A percentile compares a stretch with the other conserved stretches of the same genome.
phyloP scores from a whole-genome alignment of 257 asterid genomes.

The Rubia yunnanensis region DNA sequence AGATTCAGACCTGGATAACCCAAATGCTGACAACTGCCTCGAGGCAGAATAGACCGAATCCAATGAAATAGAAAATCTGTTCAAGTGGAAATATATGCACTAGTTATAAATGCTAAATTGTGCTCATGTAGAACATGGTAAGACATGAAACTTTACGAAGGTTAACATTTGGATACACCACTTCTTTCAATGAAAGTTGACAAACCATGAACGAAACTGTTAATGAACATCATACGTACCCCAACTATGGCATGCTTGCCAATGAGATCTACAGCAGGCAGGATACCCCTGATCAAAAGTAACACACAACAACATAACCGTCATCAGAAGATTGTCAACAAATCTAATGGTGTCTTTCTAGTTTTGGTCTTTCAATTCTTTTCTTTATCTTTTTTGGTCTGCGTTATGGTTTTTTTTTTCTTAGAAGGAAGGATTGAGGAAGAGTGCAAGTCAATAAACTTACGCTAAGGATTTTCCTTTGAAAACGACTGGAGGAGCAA shows the following conservation, averaged over 20 bases:
- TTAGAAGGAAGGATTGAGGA: neutral
- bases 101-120: neutral
- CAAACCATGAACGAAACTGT: too few species aligned
- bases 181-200: neutral
- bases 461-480: constrained; percentile 93
- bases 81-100: constrained; percentile 5
- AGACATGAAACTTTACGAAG: neutral
- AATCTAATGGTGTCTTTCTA: neutral
- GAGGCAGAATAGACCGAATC: constrained; percentile 83
- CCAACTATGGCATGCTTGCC: constrained; percentile 71
- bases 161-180: too few species aligned
- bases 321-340: constrained; percentile 21
- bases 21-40: constrained; percentile 87
- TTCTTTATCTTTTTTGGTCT: neutral
- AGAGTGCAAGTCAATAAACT: constrained; percentile 17
- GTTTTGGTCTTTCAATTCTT: neutral
- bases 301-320: constrained; percentile 11
- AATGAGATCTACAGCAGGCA: constrained; percentile 87
- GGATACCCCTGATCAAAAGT: constrained; percentile 66
- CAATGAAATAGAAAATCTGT: constrained; percentile 90
- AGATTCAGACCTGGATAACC: constrained; percentile 75
- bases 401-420: neutral
- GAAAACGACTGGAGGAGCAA: constrained; percentile 96
- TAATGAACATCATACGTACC: constrained; percentile 39
- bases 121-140: neutral